Conservation (phyloP, 257 asterid genomes). For the Salvia hispanica region DNA sequence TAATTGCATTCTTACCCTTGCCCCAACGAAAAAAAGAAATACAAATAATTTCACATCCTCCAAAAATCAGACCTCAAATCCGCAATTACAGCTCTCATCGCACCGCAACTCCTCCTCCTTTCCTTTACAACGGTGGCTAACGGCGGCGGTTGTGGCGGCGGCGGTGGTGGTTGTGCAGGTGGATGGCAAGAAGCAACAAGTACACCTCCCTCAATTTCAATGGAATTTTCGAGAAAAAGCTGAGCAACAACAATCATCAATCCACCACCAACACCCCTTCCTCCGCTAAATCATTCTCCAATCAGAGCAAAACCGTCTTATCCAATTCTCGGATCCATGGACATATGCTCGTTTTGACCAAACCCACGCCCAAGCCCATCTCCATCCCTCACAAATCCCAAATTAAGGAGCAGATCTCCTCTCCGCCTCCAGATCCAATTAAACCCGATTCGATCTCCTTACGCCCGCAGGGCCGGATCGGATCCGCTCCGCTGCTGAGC, state of each 20-base stretch:
- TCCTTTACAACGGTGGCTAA: slow-evolving; percentile 50
- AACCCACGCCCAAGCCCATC: slow-evolving; percentile 64
- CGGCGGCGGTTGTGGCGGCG: slow-evolving; percentile 43
- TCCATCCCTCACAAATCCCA: slow-evolving; percentile 42
- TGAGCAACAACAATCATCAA: slow-evolving; percentile 36
- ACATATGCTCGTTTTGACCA: slow-evolving; percentile 77
- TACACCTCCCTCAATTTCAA: slow-evolving; percentile 76
- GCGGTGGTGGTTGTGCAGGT: slow-evolving; percentile 46
- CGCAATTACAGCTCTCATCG: slow-evolving; percentile 10
- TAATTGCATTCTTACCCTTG: not conserved
- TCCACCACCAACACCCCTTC: slow-evolving; percentile 39
- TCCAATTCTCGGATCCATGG: slow-evolving; percentile 82
- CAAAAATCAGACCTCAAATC: not conserved
- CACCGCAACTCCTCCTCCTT: slow-evolving; percentile 32
- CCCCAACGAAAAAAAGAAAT: not conserved
- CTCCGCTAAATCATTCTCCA: slow-evolving; percentile 37
- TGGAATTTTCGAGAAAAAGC: slow-evolving; percentile 70
- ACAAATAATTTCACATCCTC: not conserved
- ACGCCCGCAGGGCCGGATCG: slow-evolving; percentile 73
- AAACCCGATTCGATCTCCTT: slow-evolving; percentile 56
- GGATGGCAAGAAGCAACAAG: slow-evolving; percentile 90
- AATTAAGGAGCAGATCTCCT: slow-evolving; percentile 28
- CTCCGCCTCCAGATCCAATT: slow-evolving; percentile 39
- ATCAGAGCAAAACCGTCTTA: slow-evolving; percentile 42
- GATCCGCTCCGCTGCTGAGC: slow-evolving; percentile 44